Percentiles rank a stretch among this genome's conserved stretches.
Conservation (phyloP, 768 basidiomycete species). For the Obba rivulosa region DNA sequence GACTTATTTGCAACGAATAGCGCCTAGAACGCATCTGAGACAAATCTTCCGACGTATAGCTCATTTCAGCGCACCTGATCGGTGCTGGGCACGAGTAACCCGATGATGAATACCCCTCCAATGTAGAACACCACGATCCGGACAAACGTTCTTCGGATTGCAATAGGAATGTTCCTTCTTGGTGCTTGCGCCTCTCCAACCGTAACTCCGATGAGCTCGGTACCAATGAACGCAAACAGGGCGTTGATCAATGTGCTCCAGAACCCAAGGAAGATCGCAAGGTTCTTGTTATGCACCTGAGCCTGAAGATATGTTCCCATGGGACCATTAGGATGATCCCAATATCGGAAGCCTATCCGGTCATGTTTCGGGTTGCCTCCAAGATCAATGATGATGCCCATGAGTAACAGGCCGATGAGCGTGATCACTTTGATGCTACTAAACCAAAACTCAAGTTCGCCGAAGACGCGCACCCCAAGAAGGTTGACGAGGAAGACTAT, state of each 20-base stretch:
- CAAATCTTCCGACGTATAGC: neutral
- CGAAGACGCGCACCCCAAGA: slow-evolving; percentile 60
- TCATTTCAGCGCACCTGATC: slow-evolving; percentile 30
- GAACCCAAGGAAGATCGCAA: slow-evolving; percentile 62
- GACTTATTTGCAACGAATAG: slow-evolving; percentile 36
- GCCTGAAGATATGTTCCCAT: slow-evolving; percentile 49
- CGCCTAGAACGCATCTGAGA: slow-evolving; percentile 9
- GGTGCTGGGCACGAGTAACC: slow-evolving; percentile 62
- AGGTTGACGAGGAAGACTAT: slow-evolving; percentile 52
- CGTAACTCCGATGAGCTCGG: slow-evolving; percentile 69
- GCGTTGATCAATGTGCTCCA: slow-evolving; percentile 70
- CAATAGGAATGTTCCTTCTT: slow-evolving; percentile 65
- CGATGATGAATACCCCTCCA: slow-evolving; percentile 66
- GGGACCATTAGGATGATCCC: slow-evolving; percentile 48
- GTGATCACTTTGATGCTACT: slow-evolving; percentile 61
- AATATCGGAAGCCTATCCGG: slow-evolving; percentile 31
- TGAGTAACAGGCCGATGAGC: slow-evolving; percentile 44
- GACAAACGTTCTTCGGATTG: slow-evolving; percentile 61
- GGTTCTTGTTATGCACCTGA: slow-evolving; percentile 41
- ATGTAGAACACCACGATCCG: slow-evolving; percentile 62
- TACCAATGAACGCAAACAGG: slow-evolving; percentile 69
- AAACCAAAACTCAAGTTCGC: slow-evolving; percentile 73
- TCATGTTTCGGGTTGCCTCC: slow-evolving; percentile 39
- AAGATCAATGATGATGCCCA: slow-evolving; percentile 58
- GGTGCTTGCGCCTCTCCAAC: slow-evolving; percentile 65